phyloP scores from a whole-genome alignment of 345 rosid genomes.

The Melaleuca quinquenervia region DNA sequence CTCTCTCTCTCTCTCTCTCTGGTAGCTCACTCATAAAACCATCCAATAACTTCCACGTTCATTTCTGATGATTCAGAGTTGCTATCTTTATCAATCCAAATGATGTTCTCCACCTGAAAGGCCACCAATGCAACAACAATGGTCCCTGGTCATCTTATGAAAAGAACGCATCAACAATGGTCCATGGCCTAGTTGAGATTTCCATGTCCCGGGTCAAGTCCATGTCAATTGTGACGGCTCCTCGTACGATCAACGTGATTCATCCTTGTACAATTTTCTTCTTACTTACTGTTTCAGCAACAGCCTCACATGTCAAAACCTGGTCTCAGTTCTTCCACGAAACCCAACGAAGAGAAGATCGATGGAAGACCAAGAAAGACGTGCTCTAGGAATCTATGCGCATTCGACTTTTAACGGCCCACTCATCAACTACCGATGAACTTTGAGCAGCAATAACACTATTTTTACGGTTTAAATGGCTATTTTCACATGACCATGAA shows the following conservation, averaged over 20 bases:
- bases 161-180: neutral
- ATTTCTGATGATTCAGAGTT: neutral
- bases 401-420: neutral
- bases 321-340: neutral
- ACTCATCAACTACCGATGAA: too few species aligned
- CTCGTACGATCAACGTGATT: too few species aligned
- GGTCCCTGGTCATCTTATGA: neutral
- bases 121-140: neutral
- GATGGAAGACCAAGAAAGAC: neutral
- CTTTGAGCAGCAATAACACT: too few species aligned
- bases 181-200: neutral
- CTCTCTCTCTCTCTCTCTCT: neutral
- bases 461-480: too few species aligned
- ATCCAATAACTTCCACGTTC: neutral
- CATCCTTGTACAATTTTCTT: neutral
- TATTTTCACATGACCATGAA: too few species aligned
- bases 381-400: too few species aligned
- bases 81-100: neutral
- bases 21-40: neutral
- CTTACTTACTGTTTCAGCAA: neutral
- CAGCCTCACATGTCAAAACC: neutral
- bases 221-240: neutral
- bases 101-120: neutral
- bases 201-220: neutral
- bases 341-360: neutral